These are phyloP conservation scores for Ogataea nakhonphanomensis DNA, from an alignment of 805 yeast genomes.

Conservation along the genomic window DNA sequence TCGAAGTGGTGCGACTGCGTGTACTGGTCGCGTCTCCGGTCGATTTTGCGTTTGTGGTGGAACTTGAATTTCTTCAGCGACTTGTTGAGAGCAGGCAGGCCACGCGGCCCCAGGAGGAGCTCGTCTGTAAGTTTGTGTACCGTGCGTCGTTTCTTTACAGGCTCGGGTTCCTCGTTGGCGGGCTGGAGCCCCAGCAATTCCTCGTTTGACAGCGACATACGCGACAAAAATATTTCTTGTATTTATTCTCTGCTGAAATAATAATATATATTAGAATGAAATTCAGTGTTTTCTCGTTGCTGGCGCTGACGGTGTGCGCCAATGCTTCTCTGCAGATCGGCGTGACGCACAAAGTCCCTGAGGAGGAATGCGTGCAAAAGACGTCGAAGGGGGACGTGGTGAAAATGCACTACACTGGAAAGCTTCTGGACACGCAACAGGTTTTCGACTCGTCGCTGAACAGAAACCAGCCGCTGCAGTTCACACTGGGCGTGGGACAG, in stretches of 20 bases:
- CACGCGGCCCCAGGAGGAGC: slow-evolving; percentile 49
- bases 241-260: background rate
- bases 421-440: slow-evolving; percentile 54
- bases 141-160: slow-evolving; percentile 21
- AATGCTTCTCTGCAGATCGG: slow-evolving; percentile 31
- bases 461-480: slow-evolving; percentile 65
- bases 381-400: slow-evolving; percentile 66
- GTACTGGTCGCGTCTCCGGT: slow-evolving; percentile 17
- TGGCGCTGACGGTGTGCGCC: slow-evolving; percentile 1
- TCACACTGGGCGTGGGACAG: slow-evolving; percentile 71
- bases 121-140: slow-evolving; percentile 50
- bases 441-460: slow-evolving; percentile 70
- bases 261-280: slow-evolving; percentile 1
- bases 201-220: slow-evolving; percentile 24
- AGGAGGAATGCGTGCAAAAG: slow-evolving; percentile 50
- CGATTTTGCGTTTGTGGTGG: slow-evolving; percentile 26
- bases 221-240: background rate
- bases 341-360: slow-evolving; percentile 46
- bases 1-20: slow-evolving; percentile 43
- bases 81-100: slow-evolving; percentile 50
- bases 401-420: slow-evolving; percentile 77
- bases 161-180: slow-evolving; percentile 2
- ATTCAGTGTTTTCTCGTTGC: background rate
- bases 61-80: slow-evolving; percentile 36
- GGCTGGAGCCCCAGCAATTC: slow-evolving; percentile 28